A percentile compares a stretch with the other conserved stretches of the same genome.
These are phyloP conservation scores for Cutaneotrichosporon cyanovorans DNA, from an alignment of 1,284 basidiomycete species.

Conservation along the genomic window DNA sequence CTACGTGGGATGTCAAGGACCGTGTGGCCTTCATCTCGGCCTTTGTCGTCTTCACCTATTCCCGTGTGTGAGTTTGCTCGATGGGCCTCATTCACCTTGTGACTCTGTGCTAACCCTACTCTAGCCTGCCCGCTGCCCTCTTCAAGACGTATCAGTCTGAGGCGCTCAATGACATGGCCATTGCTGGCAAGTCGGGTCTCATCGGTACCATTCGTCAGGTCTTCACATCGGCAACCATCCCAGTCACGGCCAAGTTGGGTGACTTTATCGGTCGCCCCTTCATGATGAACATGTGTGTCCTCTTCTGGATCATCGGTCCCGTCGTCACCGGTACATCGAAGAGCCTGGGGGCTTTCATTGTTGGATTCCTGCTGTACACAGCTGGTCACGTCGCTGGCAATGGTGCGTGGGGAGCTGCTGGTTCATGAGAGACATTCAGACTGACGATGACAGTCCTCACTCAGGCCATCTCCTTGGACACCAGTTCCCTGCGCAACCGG, in stretches of 20 bases:
- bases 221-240: constrained; percentile 35
- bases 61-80: not conserved
- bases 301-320: constrained; percentile 45
- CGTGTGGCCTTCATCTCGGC: constrained; percentile 5
- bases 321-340: constrained; percentile 41
- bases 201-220: constrained; percentile 37
- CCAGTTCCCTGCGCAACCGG: constrained; percentile 44
- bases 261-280: constrained; percentile 45
- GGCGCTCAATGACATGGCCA: constrained; percentile 19
- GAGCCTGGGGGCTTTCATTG: constrained; percentile 36
- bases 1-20: not conserved
- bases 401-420: too few species aligned
- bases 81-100: too few species aligned
- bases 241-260: constrained; percentile 36
- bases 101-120: not conserved
- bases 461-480: constrained; percentile 47
- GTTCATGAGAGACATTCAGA: too few species aligned
- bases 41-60: constrained; percentile 11
- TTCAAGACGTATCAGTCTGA: constrained; percentile 19
- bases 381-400: constrained; percentile 17
- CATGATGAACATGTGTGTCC: constrained; percentile 35
- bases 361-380: constrained; percentile 39
- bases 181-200: constrained; percentile 30
- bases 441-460: too few species aligned
- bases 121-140: not conserved